phyloP scores from a whole-genome alignment of 306 rosid genomes.

The Acacia crassicarpa region DNA sequence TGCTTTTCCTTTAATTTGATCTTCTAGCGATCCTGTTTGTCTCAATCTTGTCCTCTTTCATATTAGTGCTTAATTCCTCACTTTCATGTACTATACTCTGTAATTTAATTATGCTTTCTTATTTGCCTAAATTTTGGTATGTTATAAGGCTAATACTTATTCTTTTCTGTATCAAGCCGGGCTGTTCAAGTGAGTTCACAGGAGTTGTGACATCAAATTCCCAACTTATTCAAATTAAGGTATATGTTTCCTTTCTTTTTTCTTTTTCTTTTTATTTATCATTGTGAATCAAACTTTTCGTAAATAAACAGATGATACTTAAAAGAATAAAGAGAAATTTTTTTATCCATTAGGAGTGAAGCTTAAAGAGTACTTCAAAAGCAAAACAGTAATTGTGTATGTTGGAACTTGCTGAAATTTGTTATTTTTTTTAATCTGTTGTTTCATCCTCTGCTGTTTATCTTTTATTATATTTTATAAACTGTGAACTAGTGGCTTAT shows the following conservation, averaged over 20 bases:
- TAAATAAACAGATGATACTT: neutral
- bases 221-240: conserved; percentile 92
- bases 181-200: conserved; percentile 95
- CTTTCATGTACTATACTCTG: neutral
- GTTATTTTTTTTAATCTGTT: neutral
- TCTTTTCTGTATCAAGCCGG: conserved; percentile 66
- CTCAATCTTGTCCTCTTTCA: neutral
- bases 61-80: neutral
- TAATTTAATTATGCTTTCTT: neutral
- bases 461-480: neutral
- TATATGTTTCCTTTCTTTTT: conserved; percentile 34
- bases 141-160: conserved; percentile 9
- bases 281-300: neutral
- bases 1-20: neutral
- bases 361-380: neutral
- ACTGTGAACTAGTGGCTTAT: neutral
- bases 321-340: neutral
- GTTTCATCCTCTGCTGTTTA: neutral
- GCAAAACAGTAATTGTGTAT: neutral
- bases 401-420: neutral
- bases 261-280: conserved; percentile 1
- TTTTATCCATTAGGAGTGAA: neutral
- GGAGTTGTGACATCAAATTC: conserved; percentile 65
- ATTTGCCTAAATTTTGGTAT: neutral
- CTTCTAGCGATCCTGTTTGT: neutral